Evolutionary conservation across 192 early-diverging fungal genomes (phyloP), one percentile per base, ranked within the genome.

Genomic region (Backusella sp.): DNA sequence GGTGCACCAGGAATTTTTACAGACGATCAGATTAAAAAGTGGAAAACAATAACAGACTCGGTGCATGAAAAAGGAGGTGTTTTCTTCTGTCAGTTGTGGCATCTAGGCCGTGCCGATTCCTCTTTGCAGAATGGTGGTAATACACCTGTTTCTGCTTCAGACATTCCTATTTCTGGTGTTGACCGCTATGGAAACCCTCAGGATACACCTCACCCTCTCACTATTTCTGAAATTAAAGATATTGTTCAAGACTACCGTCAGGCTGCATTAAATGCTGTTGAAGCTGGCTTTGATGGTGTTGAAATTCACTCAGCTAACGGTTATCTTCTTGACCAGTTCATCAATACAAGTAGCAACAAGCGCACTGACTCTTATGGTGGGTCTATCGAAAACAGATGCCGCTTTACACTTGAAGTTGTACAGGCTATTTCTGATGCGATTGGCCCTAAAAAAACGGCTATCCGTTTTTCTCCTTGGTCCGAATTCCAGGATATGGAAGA

Each of bases 261-360:
- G 9, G 91, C 93, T 32, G 93, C 96, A 1, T 72, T 76, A 39
- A 88, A 92, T 44, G 93, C 97, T 0, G 81, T 88, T 30, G 83
- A 86, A 62, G 96, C 96, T 11, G 95, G 94, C 3, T 94, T 96
- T 79, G 94, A 98, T 70, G 91, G 90, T 34, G 81, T 97, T 17
- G 97, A 98, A 79, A 83, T 98, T n/a, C 96, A 97, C 67, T 89
- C 82, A 59, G 95, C 97, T 0, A 93, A 98, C 78, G 97, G 97
- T 11, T 98, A 96, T 79, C 82, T 98, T 56, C 75, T 93, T 66
- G 84, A 92, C 79, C 84, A 91, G 80, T 96, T 97, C 77, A 74
- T 95, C n/a, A 90, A 89, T 30, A 90, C 92, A 1, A 53, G 92
- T n/a, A 85, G 89, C 52, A 97, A 98, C 84, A 68, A 87, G 23